phyloP scores from a whole-genome alignment of 2,329 filamentous ascomycete species.

The Xylariaceae sp. region DNA sequence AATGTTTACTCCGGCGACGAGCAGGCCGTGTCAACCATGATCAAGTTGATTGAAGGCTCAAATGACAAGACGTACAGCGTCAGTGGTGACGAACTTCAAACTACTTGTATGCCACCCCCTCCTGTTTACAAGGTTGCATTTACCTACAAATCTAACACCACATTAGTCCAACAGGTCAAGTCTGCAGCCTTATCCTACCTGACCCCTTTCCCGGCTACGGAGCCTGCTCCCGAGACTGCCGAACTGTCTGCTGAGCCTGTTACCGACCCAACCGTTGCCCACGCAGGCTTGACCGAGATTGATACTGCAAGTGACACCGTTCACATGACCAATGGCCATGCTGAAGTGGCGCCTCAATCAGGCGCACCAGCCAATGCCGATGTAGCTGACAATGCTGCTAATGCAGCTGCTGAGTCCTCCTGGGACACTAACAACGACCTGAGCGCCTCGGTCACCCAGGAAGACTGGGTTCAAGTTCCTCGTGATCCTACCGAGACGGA shows the following conservation, averaged over 20 bases:
- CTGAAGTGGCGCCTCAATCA: constrained; percentile 30
- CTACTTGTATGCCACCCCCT: constrained; percentile 59
- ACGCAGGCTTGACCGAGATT: constrained; percentile 66
- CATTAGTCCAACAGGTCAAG: constrained; percentile 55
- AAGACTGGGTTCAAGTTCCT: constrained; percentile 73
- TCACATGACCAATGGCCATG: constrained; percentile 38
- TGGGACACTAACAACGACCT: constrained; percentile 54
- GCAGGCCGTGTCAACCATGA: constrained; percentile 66
- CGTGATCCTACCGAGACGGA: constrained; percentile 73
- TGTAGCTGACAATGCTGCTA: constrained; percentile 50
- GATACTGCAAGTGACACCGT: constrained; percentile 41
- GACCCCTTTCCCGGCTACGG: constrained; percentile 27
- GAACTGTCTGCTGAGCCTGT: constrained; percentile 32
- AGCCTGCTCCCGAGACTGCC: constrained; percentile 29
- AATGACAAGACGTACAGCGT: constrained; percentile 64
- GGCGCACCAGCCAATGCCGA: constrained; percentile 45
- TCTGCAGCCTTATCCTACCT: constrained; percentile 49
- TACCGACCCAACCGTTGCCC: constrained; percentile 63
- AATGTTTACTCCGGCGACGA: constrained; percentile 77
- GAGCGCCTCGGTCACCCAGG: constrained; percentile 44
- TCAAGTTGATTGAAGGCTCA: constrained; percentile 71
- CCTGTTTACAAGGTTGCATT: constrained; percentile 6
- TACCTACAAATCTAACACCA: constrained; percentile 21
- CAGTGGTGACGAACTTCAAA: constrained; percentile 58
- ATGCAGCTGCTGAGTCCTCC: constrained; percentile 59